Evolutionary conservation across 2,329 filamentous ascomycete genomes (phyloP), one percentile per base, ranked within the genome.

Genomic region (Didymella exigua): DNA sequence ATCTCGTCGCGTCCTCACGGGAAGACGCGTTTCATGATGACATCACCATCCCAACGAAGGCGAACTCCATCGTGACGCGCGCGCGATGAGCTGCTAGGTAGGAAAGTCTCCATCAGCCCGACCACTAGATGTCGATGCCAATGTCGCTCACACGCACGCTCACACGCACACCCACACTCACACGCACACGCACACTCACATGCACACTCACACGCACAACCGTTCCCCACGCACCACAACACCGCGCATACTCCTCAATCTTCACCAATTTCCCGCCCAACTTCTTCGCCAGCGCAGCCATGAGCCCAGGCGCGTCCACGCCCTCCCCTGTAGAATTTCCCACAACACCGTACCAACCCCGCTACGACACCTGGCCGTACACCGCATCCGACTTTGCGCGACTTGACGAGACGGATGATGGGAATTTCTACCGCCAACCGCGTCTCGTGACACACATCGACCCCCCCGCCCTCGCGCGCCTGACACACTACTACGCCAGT

Each of bases 391-490:
- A 79, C 50, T 79, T 80, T 58, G 63, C 58, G 5, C 70, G 77
- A 19, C 68, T 72, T 40, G 77, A 80, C 42, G 62, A 73, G 14
- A 51, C 48, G 5, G 58, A 63, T 7, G 77, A 79, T 54, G 27
- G 61, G 1, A 44, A 60, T 4, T 80, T 79, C 63, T 79, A 79
- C 65, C 62, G 59, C 24, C 60, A 72, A 16, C 78, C 81, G 1
- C 76, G 81, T 14, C 80, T 82, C 57, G 81, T 83, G 1, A 81
- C 81, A 10, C 82, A 84, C 54, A 83, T 84, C 60, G 81, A 83
- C 59, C 78, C 81, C 36, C 70, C 75, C 5, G 79, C 81, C 0
- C 81, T 83, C 45, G 63, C 66, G 4, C 68, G 73, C 0, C 63
- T 84, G 2, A 69, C 74, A 21, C 56, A 65, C 2, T 84, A 84